Percentiles rank a stretch among this genome's conserved stretches.
Conservation (phyloP, 257 asterid species). For the Solanum neorickii region DNA sequence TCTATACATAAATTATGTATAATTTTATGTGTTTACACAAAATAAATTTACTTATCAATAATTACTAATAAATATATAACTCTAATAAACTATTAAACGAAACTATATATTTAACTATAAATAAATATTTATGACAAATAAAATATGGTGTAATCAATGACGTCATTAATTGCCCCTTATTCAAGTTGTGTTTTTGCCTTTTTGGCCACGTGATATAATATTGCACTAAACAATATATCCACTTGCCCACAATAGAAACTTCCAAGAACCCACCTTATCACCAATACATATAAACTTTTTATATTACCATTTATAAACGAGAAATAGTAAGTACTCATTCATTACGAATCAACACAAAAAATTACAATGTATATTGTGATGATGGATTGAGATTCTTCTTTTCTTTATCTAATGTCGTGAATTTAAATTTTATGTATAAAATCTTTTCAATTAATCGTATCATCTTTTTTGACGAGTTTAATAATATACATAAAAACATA, state of each 20-base stretch:
- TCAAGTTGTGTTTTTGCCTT: not conserved
- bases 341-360: fast-evolving
- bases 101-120: not conserved
- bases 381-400: not conserved
- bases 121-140: not conserved
- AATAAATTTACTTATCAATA: not conserved
- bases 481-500: too few relatives aligned
- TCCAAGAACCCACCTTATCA: not conserved
- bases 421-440: too few relatives aligned
- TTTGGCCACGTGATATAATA: not conserved
- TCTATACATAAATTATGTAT: too few relatives aligned
- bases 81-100: fast-evolving
- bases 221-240: not conserved
- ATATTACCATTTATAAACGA: not conserved
- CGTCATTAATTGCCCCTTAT: not conserved
- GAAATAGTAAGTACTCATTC: fast-evolving
- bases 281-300: not conserved
- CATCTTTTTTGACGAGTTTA: too few relatives aligned
- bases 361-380: too few relatives aligned
- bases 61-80: fast-evolving
- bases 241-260: not conserved
- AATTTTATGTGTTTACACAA: too few relatives aligned
- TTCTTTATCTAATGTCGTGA: too few relatives aligned
- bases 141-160: not conserved
- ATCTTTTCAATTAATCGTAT: fast-evolving